Conservation (phyloP, 139 green algal genomes). For the Micractinium conductrix region DNA sequence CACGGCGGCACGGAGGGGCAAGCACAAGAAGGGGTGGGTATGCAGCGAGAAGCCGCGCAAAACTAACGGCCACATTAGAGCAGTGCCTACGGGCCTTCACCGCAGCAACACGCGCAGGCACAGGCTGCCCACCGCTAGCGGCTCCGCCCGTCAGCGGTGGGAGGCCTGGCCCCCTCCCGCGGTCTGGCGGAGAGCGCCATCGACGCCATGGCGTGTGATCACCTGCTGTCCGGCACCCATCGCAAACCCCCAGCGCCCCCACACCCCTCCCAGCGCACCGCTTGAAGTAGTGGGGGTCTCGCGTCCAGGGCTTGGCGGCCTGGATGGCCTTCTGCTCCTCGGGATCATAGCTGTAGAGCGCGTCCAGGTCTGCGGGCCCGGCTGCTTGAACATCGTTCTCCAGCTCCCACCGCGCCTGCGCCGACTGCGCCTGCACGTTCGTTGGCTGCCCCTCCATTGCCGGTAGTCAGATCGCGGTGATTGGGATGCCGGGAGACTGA, state of each 20-base stretch:
- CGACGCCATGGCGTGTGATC: no score
- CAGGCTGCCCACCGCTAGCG: background rate
- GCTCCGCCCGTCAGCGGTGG: background rate
- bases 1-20: background rate
- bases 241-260: no score
- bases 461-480: no score
- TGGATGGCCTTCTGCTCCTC: slow-evolving; percentile 71
- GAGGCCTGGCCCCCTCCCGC: background rate
- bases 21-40: background rate
- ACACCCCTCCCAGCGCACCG: slow-evolving; percentile 46
- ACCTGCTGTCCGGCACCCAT: no score
- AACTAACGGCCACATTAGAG: no score
- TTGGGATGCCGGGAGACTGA: no score
- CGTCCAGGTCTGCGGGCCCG: slow-evolving; percentile 56
- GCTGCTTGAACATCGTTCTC: slow-evolving; percentile 86
- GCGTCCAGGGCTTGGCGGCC: slow-evolving; percentile 86
- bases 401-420: slow-evolving; percentile 86
- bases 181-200: no score
- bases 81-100: no score
- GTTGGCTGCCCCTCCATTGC: no score
- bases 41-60: background rate
- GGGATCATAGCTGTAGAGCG: slow-evolving; percentile 81
- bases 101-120: background rate
- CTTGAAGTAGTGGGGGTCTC: slow-evolving; percentile 93
- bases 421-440: no score